Conservation (phyloP, 2,329 filamentous ascomycete genomes). For the Neofusicoccum laricinum region DNA sequence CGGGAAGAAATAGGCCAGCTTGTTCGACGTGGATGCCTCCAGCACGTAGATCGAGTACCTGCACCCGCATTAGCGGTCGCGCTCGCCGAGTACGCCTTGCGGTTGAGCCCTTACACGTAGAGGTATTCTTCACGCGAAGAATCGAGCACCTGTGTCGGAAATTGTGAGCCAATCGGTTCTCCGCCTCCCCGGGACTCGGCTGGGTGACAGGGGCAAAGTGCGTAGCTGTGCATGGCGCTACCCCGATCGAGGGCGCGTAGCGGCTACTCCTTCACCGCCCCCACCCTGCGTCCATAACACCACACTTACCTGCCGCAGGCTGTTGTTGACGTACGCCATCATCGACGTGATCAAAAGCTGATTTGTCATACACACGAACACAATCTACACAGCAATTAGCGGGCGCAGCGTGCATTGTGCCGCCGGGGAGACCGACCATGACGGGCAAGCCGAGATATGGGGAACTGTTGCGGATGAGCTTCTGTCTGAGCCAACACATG, state of each 20-base stretch:
- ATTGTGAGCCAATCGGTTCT: slow-evolving; percentile 31
- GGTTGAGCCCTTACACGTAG: slow-evolving; percentile 61
- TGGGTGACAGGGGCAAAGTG: not conserved
- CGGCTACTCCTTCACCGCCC: slow-evolving; percentile 19
- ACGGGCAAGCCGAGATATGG: slow-evolving; percentile 51
- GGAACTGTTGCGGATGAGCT: slow-evolving; percentile 37
- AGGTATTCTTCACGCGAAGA: slow-evolving; percentile 72
- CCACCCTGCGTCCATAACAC: not conserved
- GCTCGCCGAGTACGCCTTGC: slow-evolving; percentile 32
- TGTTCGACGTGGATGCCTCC: slow-evolving; percentile 49
- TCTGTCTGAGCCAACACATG: not conserved
- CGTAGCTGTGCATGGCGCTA: not conserved
- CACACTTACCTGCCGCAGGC: slow-evolving; percentile 57
- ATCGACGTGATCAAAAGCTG: slow-evolving; percentile 76
- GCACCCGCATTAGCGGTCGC: slow-evolving; percentile 57
- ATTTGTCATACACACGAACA: slow-evolving; percentile 75
- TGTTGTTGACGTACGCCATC: slow-evolving; percentile 76
- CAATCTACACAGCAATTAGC: slow-evolving; percentile 46
- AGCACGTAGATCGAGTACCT: slow-evolving; percentile 56
- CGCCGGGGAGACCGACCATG: slow-evolving; percentile 40
- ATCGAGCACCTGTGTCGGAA: slow-evolving; percentile 51
- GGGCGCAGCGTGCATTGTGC: slow-evolving; percentile 17
- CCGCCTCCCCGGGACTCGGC: not conserved
- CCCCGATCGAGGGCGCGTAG: slow-evolving; percentile 3
- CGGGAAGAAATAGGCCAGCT: slow-evolving; percentile 48